Evolutionary conservation across 2,329 filamentous ascomycete species (phyloP), one percentile per base, ranked within the genome.

Genomic region (Pyrenochaeta sp.): DNA sequence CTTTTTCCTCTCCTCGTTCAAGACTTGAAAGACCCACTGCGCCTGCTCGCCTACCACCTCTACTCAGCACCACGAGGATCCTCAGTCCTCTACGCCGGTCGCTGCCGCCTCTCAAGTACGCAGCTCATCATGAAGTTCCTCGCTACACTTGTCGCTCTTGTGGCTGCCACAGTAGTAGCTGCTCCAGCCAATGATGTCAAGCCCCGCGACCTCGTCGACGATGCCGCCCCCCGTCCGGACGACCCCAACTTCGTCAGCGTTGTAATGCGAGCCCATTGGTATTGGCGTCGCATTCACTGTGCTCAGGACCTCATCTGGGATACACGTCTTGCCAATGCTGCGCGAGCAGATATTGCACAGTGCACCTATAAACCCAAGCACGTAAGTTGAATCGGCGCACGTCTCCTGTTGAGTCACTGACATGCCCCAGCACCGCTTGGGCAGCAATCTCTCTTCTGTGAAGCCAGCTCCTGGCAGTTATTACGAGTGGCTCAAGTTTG

Each of bases 181-280:
- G 66, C 58, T 20, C 70, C 69, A 5, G 43, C 61, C 7, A 36
- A 52, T 18, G 44, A 56, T 21, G 47, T 65, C 47, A 47, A 48
- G 49, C 42, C 47, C 14, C 64, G 65, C 39, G 55, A 45, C 6
- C 59, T 67, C 37, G 47, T 55, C 36, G 59, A 58, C 29, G 59
- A 60, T 37, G 54, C 55, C 15, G 61, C 64, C 40, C 72, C 72
- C 27, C 57, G 61, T 18, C 58, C 61, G 15, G 51, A 68, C 33
- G 71, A 75, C 50, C 42, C 51, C 10, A 63, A 67, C 36, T 74
- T 75, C 65, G 67, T 72, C 41, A 62, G 61, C 42, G 61, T 59
- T 11, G 64, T 74, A 35, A 67, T 75, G 64, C 61, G 71, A 11
- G 71, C 71, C 17, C 72, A 75, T 60, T 73, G 70, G 69, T 73